These are phyloP conservation scores for Hymenoscyphus fraxineus DNA, from an alignment of 2,329 filamentous ascomycete genomes.

Conservation along the genomic window DNA sequence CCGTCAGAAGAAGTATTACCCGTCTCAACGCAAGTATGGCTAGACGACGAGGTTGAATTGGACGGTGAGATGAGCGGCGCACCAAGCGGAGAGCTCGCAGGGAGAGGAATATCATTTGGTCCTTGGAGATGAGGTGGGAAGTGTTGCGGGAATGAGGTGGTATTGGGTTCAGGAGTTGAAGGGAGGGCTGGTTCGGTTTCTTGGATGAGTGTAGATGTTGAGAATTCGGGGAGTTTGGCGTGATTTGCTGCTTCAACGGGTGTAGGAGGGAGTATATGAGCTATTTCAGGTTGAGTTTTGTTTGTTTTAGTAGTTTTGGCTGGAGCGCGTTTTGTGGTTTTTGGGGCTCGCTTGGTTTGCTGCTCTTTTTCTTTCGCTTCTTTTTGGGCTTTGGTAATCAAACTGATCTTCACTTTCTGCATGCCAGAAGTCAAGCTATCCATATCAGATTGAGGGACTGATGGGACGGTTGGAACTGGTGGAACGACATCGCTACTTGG, in stretches of 20 bases:
- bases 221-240: background rate
- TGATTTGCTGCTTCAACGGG: background rate
- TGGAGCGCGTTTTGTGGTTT: slow-evolving; percentile 16
- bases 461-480: slow-evolving; percentile 10
- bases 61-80: slow-evolving; percentile 1
- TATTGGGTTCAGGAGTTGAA: slow-evolving; percentile 19
- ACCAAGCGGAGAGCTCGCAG: slow-evolving; percentile 25
- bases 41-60: background rate
- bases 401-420: slow-evolving; percentile 61
- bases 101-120: slow-evolving; percentile 24
- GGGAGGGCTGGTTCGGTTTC: slow-evolving; percentile 10
- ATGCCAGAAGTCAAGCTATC: slow-evolving; percentile 55
- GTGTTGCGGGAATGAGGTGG: slow-evolving; percentile 11
- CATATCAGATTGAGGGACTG: slow-evolving; percentile 37
- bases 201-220: background rate
- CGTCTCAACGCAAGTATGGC: slow-evolving; percentile 1
- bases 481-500: background rate
- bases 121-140: slow-evolving; percentile 20
- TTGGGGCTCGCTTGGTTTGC: slow-evolving; percentile 21
- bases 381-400: slow-evolving; percentile 53
- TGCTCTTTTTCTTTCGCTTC: slow-evolving; percentile 44
- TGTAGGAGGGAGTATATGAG: background rate
- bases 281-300: slow-evolving; percentile 7
- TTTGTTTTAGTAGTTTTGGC: slow-evolving; percentile 13
- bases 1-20: slow-evolving; percentile 31